These are phyloP conservation scores for Salix dunnii DNA, from an alignment of 345 rosid species.

Conservation along the genomic window DNA sequence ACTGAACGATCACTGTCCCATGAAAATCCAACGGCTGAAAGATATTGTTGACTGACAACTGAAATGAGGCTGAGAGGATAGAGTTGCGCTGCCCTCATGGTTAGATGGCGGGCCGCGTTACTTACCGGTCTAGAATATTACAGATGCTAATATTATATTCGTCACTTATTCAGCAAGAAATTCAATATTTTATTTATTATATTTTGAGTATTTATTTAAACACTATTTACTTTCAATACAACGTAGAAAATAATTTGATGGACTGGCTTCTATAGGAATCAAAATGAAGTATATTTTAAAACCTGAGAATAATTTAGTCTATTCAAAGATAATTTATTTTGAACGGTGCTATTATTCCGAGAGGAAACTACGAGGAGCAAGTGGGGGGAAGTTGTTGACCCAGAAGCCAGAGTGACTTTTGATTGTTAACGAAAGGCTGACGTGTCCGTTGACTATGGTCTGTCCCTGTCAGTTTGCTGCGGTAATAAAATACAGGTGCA, in stretches of 20 bases:
- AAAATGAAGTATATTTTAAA: no score
- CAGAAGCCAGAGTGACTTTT: not conserved
- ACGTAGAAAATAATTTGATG: no score
- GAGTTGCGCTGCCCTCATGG: not conserved
- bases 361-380: not conserved
- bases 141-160: no score
- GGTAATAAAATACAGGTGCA: not conserved
- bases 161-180: no score
- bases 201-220: no score
- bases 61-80: not conserved
- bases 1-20: not conserved
- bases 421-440: not conserved
- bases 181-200: no score
- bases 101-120: not conserved
- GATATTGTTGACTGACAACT: not conserved
- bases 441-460: slow-evolving; percentile 9
- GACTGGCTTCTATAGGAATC: no score
- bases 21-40: not conserved
- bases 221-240: no score
- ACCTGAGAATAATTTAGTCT: no score
- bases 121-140: no score
- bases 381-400: slow-evolving; percentile 14
- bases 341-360: no score
- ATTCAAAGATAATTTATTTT: no score
- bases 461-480: not conserved